phyloP scores from a whole-genome alignment of 805 yeast genomes.

The Candida piceae region DNA sequence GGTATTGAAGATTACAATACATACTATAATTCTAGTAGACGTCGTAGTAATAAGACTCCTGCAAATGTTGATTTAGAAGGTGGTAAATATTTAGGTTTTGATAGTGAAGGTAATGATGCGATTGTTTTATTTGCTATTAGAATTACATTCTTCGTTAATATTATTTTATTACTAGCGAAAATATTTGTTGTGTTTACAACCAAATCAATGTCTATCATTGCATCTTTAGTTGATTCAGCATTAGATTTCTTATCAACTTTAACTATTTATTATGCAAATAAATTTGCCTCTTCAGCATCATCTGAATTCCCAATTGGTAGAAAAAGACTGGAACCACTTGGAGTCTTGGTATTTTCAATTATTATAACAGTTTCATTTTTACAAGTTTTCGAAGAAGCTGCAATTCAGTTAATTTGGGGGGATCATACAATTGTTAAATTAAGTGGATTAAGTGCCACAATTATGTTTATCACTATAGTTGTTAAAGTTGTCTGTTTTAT shows the following conservation, averaged over 20 bases:
- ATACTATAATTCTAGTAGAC: not conserved
- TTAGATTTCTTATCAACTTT: constrained; percentile 71
- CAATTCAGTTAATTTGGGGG: constrained; percentile 37
- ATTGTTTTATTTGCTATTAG: constrained; percentile 56
- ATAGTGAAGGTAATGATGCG: constrained; percentile 34
- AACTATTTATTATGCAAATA: constrained; percentile 61
- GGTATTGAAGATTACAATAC: constrained; percentile 5
- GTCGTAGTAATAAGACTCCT: constrained; percentile 37
- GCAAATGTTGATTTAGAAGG: constrained; percentile 58
- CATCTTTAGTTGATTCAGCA: constrained; percentile 72
- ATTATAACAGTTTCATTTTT: constrained; percentile 66
- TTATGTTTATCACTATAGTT: constrained; percentile 61
- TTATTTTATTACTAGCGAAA: constrained; percentile 56
- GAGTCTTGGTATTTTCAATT: constrained; percentile 68
- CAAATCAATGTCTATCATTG: constrained; percentile 68
- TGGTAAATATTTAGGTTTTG: constrained; percentile 47
- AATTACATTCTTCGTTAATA: constrained; percentile 58
- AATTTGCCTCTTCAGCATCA: constrained; percentile 35
- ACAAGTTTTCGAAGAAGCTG: constrained; percentile 66
- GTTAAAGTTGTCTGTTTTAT: constrained; percentile 57
- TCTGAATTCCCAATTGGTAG: constrained; percentile 63
- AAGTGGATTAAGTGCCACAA: constrained; percentile 44
- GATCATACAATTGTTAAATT: constrained; percentile 41
- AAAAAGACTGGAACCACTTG: constrained; percentile 70
- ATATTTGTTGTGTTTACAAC: constrained; percentile 56